phyloP scores from a whole-genome alignment of 2,329 filamentous ascomycete species.

The Colletotrichum cereale region DNA sequence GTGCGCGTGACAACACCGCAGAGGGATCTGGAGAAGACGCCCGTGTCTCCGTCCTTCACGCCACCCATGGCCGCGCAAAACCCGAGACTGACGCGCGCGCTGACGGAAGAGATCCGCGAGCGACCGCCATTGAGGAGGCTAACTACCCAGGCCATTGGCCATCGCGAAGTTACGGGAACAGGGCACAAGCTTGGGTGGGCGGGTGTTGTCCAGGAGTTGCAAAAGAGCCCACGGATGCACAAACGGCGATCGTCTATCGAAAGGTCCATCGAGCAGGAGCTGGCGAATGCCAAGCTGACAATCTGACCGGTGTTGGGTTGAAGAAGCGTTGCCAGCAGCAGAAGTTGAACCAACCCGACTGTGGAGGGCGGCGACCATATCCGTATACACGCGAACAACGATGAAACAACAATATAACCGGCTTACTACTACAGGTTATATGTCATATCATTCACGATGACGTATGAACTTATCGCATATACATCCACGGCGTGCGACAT shows the following conservation, averaged over 20 bases:
- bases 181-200: conserved; percentile 70
- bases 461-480: conserved; percentile 12
- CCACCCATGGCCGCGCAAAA: conserved; percentile 48
- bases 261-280: conserved; percentile 58
- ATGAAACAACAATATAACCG: conserved; percentile 17
- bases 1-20: conserved; percentile 34
- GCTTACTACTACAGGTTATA: conserved; percentile 25
- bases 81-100: conserved; percentile 52
- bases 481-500: neutral
- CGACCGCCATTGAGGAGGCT: conserved; percentile 65
- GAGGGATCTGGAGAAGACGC: conserved; percentile 49
- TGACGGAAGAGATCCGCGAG: conserved; percentile 59
- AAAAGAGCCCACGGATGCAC: conserved; percentile 71
- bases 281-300: conserved; percentile 48
- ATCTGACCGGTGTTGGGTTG: conserved; percentile 45
- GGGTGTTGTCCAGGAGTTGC: conserved; percentile 72
- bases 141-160: conserved; percentile 66
- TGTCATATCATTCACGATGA: conserved; percentile 15
- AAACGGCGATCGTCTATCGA: conserved; percentile 74
- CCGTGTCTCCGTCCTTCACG: conserved; percentile 42
- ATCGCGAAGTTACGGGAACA: conserved; percentile 60
- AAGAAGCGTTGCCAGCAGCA: conserved; percentile 15
- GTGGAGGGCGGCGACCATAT: neutral
- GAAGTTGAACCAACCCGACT: neutral
- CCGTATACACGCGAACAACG: neutral